These are phyloP conservation scores for Chenopodium formosanum DNA, from an alignment of 148 eudicot species.

Conservation along the genomic window DNA sequence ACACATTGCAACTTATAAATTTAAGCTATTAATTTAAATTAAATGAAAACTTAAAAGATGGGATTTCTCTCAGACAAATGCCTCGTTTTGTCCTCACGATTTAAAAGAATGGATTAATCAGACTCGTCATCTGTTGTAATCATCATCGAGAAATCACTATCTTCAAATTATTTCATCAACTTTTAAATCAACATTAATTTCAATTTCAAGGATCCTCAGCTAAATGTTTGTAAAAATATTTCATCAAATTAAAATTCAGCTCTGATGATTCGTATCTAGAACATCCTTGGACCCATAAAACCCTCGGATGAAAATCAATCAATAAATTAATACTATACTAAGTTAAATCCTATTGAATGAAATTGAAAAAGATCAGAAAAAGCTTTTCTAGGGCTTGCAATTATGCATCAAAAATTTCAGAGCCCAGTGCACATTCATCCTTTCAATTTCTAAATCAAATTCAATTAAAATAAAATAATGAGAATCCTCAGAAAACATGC, in stretches of 20 bases:
- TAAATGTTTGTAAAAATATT: not conserved
- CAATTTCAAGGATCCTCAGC: slow-evolving; percentile 5
- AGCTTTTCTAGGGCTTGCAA: slow-evolving; percentile 43
- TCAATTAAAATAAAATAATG: not conserved
- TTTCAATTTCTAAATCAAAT: not conserved
- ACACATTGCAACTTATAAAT: too few relatives aligned
- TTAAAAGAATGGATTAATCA: slow-evolving; percentile 30
- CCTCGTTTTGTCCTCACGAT: slow-evolving; percentile 33
- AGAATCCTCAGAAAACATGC: slow-evolving; percentile 34
- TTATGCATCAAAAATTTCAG: slow-evolving; percentile 39
- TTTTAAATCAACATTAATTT: too few relatives aligned
- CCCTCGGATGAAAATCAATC: not conserved
- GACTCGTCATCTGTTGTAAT: slow-evolving; percentile 30
- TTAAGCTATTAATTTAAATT: too few relatives aligned
- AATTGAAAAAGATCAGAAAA: slow-evolving; percentile 24
- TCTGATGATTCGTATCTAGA: slow-evolving; percentile 33
- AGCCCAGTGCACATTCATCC: slow-evolving; percentile 49
- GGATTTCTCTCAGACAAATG: slow-evolving; percentile 37
- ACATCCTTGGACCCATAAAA: slow-evolving; percentile 23
- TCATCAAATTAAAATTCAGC: slow-evolving; percentile 21
- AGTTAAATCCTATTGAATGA: not conserved
- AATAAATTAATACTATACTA: not conserved
- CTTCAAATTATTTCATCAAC: too few relatives aligned
- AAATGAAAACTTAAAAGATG: not conserved
- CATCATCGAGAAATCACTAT: not conserved